Evolutionary conservation across 2,329 filamentous ascomycete genomes (phyloP), one percentile per base, ranked within the genome.

Genomic region (Fusarium multiceps): DNA sequence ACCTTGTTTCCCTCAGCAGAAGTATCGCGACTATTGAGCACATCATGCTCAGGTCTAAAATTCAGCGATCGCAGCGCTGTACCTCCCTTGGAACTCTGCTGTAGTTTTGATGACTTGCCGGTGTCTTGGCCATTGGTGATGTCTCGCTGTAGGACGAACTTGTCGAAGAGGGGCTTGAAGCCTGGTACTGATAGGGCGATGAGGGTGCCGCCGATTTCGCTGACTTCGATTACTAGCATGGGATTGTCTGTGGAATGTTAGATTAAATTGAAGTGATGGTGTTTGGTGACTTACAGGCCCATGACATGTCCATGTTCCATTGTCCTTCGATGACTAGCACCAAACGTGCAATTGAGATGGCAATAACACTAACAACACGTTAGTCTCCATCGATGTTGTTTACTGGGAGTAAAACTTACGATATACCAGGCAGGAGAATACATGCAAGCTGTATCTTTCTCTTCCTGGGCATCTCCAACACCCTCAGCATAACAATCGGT

Each of bases 111-210:
- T 23, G 76, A 73, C 10, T 70, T 72, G 12, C 64, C 73, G 4
- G 58, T 67, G 45, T 66, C 68, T 16, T 53, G 49, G 28, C 72
- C 67, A 6, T 61, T 47, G 25, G 71, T 63, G 7, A 60, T 49
- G 27, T 74, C 76, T 63, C 71, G 74, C 27, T 72, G 62, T 50
- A 78, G 63, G 27, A 81, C 58, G 48, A 76, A 71, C 60, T 69
- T 75, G 69, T 82, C 82, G 43, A 83, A 80, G 4, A 86, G 71
- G 0, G 84, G 84, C 56, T 86, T 86, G 48, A 85, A 74, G 5
- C 83, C 84, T 0, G 85, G 85, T 0, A 86, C 78, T 0, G 85
- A 87, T 2, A 87, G 79, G 2, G 85, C 83, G 41, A 86, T 82
- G 25, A 87, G 71, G 0, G 85, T 87, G 3, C 80, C 79, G 6